Conservation (phyloP, 139 green algal species). For the Coccomyxa sp. region DNA sequence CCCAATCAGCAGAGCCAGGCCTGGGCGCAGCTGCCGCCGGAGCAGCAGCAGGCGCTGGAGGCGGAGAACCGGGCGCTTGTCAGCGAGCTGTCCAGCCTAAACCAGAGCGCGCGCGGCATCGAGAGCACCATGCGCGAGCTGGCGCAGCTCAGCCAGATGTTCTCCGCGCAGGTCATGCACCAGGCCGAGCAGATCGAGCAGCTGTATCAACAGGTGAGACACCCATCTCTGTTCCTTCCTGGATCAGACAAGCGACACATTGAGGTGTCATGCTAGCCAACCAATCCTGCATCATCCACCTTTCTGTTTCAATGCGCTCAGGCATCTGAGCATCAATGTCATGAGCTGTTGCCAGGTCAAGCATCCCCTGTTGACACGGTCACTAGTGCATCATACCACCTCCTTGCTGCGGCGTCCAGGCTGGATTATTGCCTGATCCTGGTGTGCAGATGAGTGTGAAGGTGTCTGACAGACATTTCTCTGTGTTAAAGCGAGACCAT, state of each 20-base stretch:
- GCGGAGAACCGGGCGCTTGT: slow-evolving; percentile 42
- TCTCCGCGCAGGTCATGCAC: slow-evolving; percentile 43
- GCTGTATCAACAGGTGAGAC: slow-evolving; percentile 52
- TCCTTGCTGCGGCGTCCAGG: not conserved
- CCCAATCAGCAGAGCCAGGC: not conserved
- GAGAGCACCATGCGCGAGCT: slow-evolving; percentile 71
- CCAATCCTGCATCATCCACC: not conserved
- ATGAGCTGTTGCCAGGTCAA: too few relatives aligned
- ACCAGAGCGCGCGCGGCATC: slow-evolving; percentile 24
- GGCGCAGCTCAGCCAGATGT: slow-evolving; percentile 71
- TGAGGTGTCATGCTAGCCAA: too few relatives aligned
- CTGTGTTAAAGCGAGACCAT: slow-evolving; percentile 9
- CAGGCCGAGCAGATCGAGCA: slow-evolving; percentile 77
- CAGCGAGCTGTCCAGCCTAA: slow-evolving; percentile 46
- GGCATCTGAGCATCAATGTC: not conserved
- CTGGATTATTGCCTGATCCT: not conserved
- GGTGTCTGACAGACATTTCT: slow-evolving; percentile 7
- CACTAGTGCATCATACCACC: not conserved
- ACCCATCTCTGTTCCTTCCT: not conserved
- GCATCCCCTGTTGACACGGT: too few relatives aligned
- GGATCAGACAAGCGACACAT: too few relatives aligned
- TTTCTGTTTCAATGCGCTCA: not conserved
- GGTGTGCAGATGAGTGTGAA: not conserved
- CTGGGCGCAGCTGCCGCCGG: not conserved
- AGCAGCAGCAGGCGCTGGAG: slow-evolving; percentile 11